Evolutionary conservation across 2,329 filamentous ascomycete species (phyloP).

Genomic region (Calonectria pseudoreteaudii): DNA sequence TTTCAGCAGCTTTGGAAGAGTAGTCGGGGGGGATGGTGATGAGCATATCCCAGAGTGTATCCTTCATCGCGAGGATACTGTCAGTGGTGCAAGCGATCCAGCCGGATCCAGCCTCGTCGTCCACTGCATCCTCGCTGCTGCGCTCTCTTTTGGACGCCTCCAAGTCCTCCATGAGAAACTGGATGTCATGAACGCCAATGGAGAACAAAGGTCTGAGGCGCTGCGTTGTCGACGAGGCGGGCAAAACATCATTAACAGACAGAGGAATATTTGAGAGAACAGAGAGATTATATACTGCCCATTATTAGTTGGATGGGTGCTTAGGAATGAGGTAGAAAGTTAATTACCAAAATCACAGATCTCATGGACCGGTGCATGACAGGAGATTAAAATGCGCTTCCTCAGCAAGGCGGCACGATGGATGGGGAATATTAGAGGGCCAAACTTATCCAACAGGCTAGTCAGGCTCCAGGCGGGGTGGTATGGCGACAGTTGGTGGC

Average conservation of each 20-base stretch:
- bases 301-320: slow-evolving; percentile 33
- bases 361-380: slow-evolving; percentile 85
- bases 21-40: slow-evolving; percentile 81
- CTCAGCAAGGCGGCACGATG: slow-evolving; percentile 87
- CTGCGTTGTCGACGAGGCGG: slow-evolving; percentile 69
- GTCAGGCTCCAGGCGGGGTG: slow-evolving; percentile 90
- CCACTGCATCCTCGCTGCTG: slow-evolving; percentile 50
- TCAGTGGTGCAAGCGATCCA: slow-evolving; percentile 98
- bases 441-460: slow-evolving; percentile 83
- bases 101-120: slow-evolving; percentile 67
- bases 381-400: slow-evolving; percentile 88
- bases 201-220: slow-evolving; percentile 89
- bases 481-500: slow-evolving; percentile 77
- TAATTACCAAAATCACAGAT: slow-evolving; percentile 87
- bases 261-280: slow-evolving; percentile 89
- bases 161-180: slow-evolving; percentile 76
- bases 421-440: slow-evolving; percentile 91
- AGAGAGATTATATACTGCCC: slow-evolving; percentile 90
- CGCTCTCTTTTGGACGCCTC: slow-evolving; percentile 56
- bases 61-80: slow-evolving; percentile 89
- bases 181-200: slow-evolving; percentile 92
- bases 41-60: slow-evolving; percentile 88
- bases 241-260: slow-evolving; percentile 77
- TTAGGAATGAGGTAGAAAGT: neutral
- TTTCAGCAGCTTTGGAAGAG: slow-evolving; percentile 67